phyloP scores from a whole-genome alignment of 768 basidiomycete species.

The Collybia sordida region DNA sequence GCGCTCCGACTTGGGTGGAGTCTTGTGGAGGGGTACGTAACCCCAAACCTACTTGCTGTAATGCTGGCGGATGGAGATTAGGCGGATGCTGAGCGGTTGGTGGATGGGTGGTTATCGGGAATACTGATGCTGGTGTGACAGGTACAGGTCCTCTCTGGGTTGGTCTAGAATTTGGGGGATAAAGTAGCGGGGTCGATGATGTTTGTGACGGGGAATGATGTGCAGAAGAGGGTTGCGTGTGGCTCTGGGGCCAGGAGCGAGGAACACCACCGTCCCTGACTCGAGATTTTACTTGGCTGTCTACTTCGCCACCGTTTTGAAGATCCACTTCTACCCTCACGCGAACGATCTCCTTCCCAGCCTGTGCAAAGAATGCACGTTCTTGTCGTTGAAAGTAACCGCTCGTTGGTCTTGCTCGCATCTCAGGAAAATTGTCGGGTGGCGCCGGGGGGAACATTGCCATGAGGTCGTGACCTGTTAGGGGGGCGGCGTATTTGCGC shows the following conservation, averaged over 20 bases:
- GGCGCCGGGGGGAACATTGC: conserved; percentile 76
- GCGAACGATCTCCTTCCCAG: conserved; percentile 75
- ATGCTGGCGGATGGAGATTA: conserved; percentile 33
- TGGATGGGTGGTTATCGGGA: conserved; percentile 29
- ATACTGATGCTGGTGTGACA: conserved; percentile 32
- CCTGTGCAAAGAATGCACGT: conserved; percentile 78
- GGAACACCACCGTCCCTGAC: conserved; percentile 14
- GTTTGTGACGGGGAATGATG: conserved; percentile 35
- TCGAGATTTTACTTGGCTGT: conserved; percentile 21
- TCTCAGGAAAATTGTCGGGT: conserved; percentile 54
- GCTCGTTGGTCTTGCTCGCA: conserved; percentile 65
- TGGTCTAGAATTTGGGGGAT: conserved; percentile 31
- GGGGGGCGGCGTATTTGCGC: conserved; percentile 71
- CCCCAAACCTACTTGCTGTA: conserved; percentile 30
- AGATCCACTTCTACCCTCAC: conserved; percentile 72
- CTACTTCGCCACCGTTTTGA: conserved; percentile 29
- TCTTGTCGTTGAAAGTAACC: conserved; percentile 76
- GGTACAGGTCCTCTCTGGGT: conserved; percentile 29
- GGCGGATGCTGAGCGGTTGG: conserved; percentile 25
- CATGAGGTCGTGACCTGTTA: conserved; percentile 84
- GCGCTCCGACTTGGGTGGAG: conserved; percentile 29
- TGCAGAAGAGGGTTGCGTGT: conserved; percentile 16
- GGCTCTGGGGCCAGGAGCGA: conserved; percentile 23
- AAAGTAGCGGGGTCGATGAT: conserved; percentile 31
- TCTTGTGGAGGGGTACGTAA: conserved; percentile 52